Evolutionary conservation across 139 green algal species (phyloP), one percentile per base, ranked within the genome.

Genomic region (Picochlorum sp.): DNA sequence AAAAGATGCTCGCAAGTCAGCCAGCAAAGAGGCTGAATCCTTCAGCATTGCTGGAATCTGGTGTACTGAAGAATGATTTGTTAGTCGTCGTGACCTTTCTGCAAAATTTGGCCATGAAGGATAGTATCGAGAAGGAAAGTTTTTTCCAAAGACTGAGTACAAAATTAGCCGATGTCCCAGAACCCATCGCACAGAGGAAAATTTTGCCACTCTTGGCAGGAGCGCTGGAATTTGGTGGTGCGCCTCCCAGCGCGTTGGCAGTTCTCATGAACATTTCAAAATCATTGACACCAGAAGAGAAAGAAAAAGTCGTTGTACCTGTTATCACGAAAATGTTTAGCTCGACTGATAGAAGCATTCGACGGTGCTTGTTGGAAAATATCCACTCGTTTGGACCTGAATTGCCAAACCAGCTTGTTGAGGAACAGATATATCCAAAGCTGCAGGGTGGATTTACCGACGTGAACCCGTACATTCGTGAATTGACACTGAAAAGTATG

Each of bases 401-500:
- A 20, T 61, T 84, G 20, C 66, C 66, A 4, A 45, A 57, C 38
- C 55, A 44, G 16, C 51, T 81, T 0, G 61, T 79, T 37, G 70
- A 81, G 47, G 62, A 71, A 32, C 67, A 95, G 75, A 88, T 98
- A 30, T 96, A 85, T 70, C 84, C 83, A 15, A 67, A 87, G 3
- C 57, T 80, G 8, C 70, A 73, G 1, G 57, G 67, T 20, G 94
- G 92, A 18, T 98, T 99, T 71, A 75, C 63, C 0, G 91, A 98
- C 66, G 72, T 61, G 13, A 92, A 94, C 45, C 85, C 92, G 1
- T 95, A 96, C 78, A 79, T 98, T 45, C 68, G 94, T 0, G 94
- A 99, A 86, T 79, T 97, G 8, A 98, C 94, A 2, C 86, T 99
- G 11, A 97, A 97, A 70, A 76, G 70, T 62, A 91, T 95, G 67